These are phyloP conservation scores for Penicillium corylophilum DNA, from an alignment of 2,329 filamentous ascomycete species.

Conservation along the genomic window DNA sequence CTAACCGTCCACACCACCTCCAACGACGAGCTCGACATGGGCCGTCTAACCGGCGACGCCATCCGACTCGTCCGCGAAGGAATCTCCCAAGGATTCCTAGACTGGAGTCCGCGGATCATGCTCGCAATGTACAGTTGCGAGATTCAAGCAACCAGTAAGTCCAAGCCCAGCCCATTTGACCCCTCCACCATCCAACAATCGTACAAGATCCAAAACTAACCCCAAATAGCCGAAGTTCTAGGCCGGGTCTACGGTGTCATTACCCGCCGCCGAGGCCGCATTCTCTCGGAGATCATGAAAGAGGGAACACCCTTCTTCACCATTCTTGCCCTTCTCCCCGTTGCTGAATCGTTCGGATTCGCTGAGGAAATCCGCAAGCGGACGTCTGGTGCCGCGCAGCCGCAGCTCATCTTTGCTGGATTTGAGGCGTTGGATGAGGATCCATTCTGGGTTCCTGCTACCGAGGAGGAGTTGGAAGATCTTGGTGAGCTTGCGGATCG, in stretches of 20 bases:
- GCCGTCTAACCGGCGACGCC: constrained; percentile 85
- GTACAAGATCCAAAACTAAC: constrained; percentile 14
- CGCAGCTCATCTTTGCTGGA: constrained; percentile 89
- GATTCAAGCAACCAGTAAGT: constrained; percentile 85
- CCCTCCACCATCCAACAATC: neutral
- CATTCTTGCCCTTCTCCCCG: constrained; percentile 81
- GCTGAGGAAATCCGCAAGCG: constrained; percentile 94
- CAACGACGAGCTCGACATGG: constrained; percentile 58
- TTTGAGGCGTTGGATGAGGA: constrained; percentile 94
- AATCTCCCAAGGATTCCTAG: constrained; percentile 83
- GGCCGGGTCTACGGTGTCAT: constrained; percentile 96
- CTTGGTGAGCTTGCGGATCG: constrained; percentile 87
- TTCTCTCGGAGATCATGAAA: constrained; percentile 87
- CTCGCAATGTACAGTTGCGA: constrained; percentile 98
- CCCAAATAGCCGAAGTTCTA: constrained; percentile 72
- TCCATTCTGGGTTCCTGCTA: constrained; percentile 96
- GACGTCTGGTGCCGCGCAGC: constrained; percentile 84
- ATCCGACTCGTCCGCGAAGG: constrained; percentile 84
- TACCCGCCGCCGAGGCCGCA: constrained; percentile 85
- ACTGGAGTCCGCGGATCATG: constrained; percentile 94
- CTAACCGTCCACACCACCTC: constrained; percentile 59
- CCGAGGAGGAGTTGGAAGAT: constrained; percentile 95
- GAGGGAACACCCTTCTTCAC: constrained; percentile 97
- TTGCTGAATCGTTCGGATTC: constrained; percentile 95
- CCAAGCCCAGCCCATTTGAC: neutral